Evolutionary conservation across 2,329 filamentous ascomycete species (phyloP).

Genomic region (Diaporthe batatas): DNA sequence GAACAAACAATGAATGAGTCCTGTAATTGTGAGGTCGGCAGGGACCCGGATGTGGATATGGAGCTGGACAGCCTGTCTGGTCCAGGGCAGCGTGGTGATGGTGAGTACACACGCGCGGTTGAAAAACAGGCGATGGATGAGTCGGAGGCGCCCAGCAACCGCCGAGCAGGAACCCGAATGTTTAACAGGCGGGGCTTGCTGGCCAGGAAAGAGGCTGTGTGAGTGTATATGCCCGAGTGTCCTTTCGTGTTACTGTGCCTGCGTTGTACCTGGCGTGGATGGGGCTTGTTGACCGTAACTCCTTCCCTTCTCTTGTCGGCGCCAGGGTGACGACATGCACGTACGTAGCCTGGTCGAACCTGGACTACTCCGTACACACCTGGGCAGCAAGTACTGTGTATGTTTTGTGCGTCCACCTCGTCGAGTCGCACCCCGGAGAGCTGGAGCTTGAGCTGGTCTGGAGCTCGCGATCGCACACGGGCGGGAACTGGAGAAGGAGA

Average conservation of each 20-base stretch:
- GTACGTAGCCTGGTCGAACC: conserved; percentile 4
- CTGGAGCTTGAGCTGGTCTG: conserved; percentile 25
- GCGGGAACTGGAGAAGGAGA: conserved; percentile 37
- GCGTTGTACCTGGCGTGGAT: conserved; percentile 1
- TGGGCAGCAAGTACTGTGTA: too few relatives aligned
- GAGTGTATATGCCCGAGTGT: conserved; percentile 8
- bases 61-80: neutral
- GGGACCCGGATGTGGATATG: neutral
- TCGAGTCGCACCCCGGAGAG: conserved; percentile 26
- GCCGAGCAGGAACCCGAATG: conserved; percentile 14
- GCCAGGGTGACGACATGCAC: conserved; percentile 29
- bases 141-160: conserved; percentile 25
- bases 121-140: conserved; percentile 29
- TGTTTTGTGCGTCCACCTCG: conserved; percentile 22
- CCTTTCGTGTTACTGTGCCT: neutral
- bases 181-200: conserved; percentile 2
- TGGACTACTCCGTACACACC: neutral
- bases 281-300: conserved; percentile 21
- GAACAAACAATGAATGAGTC: neutral
- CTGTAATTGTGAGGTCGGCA: conserved; percentile 9
- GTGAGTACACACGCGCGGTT: conserved; percentile 21
- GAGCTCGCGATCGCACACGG: conserved; percentile 7
- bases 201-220: conserved; percentile 25
- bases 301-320: conserved; percentile 7
- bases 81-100: conserved; percentile 10